Percentiles rank a stretch among this genome's conserved stretches.
These are phyloP conservation scores for Firmiana major DNA, from an alignment of 345 rosid species.

Conservation along the genomic window DNA sequence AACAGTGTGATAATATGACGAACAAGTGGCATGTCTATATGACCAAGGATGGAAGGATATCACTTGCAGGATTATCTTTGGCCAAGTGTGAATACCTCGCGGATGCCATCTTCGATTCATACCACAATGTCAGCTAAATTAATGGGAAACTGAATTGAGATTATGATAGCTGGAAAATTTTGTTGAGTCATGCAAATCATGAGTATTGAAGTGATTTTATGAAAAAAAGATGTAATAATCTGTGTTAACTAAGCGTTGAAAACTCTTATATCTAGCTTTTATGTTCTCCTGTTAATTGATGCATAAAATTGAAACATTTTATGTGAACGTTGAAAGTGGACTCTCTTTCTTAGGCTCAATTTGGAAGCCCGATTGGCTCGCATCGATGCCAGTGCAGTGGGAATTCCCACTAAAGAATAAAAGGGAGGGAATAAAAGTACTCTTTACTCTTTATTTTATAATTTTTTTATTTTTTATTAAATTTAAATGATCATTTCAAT, in stretches of 20 bases:
- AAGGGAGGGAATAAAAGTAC: too few relatives aligned
- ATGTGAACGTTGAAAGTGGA: too few relatives aligned
- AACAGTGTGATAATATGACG: slow-evolving; percentile 85
- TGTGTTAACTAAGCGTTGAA: not conserved
- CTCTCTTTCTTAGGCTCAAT: too few relatives aligned
- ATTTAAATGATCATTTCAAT: too few relatives aligned
- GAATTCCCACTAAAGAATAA: too few relatives aligned
- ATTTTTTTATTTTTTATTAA: too few relatives aligned
- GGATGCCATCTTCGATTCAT: slow-evolving; percentile 82
- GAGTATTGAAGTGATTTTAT: not conserved
- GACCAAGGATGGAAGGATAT: slow-evolving; percentile 96
- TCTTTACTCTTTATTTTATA: too few relatives aligned
- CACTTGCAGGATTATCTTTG: slow-evolving; percentile 81
- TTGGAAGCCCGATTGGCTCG: too few relatives aligned
- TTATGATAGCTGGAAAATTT: slow-evolving; percentile 9
- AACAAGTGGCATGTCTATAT: slow-evolving; percentile 90
- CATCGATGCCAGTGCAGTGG: too few relatives aligned
- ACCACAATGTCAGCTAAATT: slow-evolving; percentile 56
- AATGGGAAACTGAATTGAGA: slow-evolving; percentile 1
- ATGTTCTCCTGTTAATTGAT: too few relatives aligned
- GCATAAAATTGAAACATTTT: too few relatives aligned
- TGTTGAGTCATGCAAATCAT: slow-evolving; percentile 10
- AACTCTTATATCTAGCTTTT: not conserved
- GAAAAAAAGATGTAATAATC: slow-evolving; percentile 20
- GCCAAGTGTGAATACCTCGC: slow-evolving; percentile 95